Evolutionary conservation across 345 rosid species (phyloP).

Genomic region (Eucalyptus marginata): DNA sequence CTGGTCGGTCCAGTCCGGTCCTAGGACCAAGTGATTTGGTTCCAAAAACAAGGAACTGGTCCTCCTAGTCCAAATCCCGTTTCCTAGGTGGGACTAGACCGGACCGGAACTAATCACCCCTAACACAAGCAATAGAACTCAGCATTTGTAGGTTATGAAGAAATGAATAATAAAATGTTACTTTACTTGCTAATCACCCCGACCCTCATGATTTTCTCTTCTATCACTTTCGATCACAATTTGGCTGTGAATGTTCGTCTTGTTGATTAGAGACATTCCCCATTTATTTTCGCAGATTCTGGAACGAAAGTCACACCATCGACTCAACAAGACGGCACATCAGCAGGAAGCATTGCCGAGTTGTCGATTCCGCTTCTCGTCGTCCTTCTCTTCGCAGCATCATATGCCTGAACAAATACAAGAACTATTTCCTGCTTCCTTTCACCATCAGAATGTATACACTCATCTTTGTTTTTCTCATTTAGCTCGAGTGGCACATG

Average conservation of each 20-base stretch:
- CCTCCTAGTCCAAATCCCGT: accelerated
- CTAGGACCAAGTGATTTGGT: accelerated
- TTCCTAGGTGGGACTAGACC: accelerated
- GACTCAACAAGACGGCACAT: background rate
- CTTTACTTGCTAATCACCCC: background rate
- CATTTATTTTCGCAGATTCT: background rate
- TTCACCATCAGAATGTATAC: background rate
- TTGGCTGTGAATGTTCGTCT: background rate
- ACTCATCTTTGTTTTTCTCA: background rate
- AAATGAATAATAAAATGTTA: background rate
- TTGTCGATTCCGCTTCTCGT: conserved; percentile 11
- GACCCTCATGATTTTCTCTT: background rate
- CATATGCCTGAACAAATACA: conserved; percentile 7
- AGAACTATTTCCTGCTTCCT: background rate
- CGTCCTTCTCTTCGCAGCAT: conserved; percentile 8
- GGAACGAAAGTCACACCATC: background rate
- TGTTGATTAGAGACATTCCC: background rate
- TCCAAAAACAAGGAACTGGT: too few species aligned
- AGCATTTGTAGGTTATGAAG: accelerated
- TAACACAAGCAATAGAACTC: background rate
- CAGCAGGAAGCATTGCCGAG: conserved; percentile 17
- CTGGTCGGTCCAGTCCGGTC: accelerated
- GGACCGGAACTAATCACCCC: accelerated
- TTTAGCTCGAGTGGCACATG: background rate
- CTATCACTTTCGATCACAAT: background rate